Evolutionary conservation across 2,329 filamentous ascomycete genomes (phyloP), one percentile per base, ranked within the genome.

Genomic region (Bipolaris zeicola): DNA sequence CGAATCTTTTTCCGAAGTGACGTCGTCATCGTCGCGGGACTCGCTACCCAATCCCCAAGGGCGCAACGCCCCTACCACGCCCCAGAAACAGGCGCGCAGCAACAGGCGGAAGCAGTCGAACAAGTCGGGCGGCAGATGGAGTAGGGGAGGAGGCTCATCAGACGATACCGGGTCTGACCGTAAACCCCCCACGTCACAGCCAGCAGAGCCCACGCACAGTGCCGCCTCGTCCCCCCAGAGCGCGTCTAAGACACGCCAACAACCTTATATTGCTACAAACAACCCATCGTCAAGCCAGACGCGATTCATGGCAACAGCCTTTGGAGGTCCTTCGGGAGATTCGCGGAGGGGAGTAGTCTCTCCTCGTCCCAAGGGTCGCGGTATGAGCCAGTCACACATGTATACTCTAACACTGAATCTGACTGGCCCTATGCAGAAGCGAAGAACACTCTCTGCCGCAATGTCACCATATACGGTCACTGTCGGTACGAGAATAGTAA

Each of bases 391-490:
- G 51, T 58, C 33, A 58, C 44, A 53, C 33, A 18, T 50, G 38
- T 31, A 44, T 31, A 39, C 41, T 20, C 48, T 26, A 18, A 18
- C 18, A 16, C 45, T 50, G 50, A 45, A 43, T 67, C 69, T 74
- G 60, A 73, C 68, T 18, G 31, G 22, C 39, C 10, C 50, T 31
- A 31, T 57, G 61, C 68, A 79, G 90, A 90, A 76, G 81, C 86
- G 50, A 96, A 94, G 79, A 92, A 96, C 74, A 96, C 91, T 6
- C 84, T 94, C 55, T 97, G 92, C 79, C 89, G 92, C 72, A 96
- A 97, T 78, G 89, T 97, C 60, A 85, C 92, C 60, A 96, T 97
- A 69, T 96, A 96, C 76, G 92, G 92, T 53, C 90, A 94, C 77
- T 97, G 92, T 77, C 89, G 92, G 63, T 96, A 92, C 78, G 91